These are phyloP conservation scores for Penicillium silybi DNA, from an alignment of 495 filamentous ascomycete species.

Conservation along the genomic window DNA sequence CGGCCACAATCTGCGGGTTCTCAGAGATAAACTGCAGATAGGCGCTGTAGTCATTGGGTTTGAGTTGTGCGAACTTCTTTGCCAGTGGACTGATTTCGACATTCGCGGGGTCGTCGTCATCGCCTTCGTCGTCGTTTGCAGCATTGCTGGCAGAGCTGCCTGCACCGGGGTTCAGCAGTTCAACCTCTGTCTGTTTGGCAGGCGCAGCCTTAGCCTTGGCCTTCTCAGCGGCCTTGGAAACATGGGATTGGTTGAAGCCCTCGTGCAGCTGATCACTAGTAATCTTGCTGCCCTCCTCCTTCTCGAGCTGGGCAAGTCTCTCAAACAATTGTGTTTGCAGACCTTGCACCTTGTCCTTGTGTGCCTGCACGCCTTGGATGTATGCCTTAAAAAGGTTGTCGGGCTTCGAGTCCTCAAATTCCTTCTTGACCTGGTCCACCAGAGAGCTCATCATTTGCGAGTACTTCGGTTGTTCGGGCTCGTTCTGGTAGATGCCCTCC, in stretches of 20 bases:
- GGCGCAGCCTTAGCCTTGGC: constrained; percentile 30
- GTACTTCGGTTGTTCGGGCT: constrained; percentile 75
- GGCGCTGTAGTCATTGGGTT: constrained; percentile 65
- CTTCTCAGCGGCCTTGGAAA: constrained; percentile 58
- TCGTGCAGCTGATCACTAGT: constrained; percentile 88
- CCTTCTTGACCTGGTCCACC: constrained; percentile 90
- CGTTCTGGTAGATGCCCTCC: constrained; percentile 71
- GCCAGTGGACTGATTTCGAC: constrained; percentile 73
- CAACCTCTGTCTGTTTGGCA: constrained; percentile 48
- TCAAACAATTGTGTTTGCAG: constrained; percentile 69
- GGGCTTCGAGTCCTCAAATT: constrained; percentile 65
- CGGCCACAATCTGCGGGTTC: constrained; percentile 72
- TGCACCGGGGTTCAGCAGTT: constrained; percentile 74
- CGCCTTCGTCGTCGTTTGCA: constrained; percentile 45
- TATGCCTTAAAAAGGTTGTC: constrained; percentile 66
- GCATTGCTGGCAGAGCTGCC: constrained; percentile 49
- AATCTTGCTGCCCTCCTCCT: constrained; percentile 83
- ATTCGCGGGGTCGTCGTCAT: constrained; percentile 65
- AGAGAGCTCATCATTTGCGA: constrained; percentile 93
- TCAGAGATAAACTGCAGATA: constrained; percentile 69
- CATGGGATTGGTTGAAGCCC: constrained; percentile 82
- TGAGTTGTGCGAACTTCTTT: constrained; percentile 75
- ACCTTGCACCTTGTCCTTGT: constrained; percentile 69
- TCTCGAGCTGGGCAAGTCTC: constrained; percentile 78
- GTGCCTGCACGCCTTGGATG: constrained; percentile 67